A percentile compares a stretch with the other conserved stretches of the same genome.
Conservation (phyloP, 192 early-diverging fungal species). For the Coemansia sp. region DNA sequence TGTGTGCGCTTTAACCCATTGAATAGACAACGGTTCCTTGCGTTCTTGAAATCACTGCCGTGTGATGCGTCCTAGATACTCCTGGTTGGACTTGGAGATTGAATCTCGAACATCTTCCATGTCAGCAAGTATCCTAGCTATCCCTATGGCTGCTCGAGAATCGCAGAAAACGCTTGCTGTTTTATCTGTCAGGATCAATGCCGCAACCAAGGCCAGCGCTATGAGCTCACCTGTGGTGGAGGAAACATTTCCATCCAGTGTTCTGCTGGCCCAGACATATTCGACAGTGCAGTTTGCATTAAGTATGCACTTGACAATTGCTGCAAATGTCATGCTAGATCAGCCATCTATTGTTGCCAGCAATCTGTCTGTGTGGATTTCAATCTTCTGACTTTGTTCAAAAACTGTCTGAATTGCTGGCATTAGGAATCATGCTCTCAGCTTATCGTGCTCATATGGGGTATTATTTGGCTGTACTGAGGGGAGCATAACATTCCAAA, state of each 20-base stretch:
- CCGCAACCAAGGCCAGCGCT: constrained; percentile 7
- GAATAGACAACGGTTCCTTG: neutral
- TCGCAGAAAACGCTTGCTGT: too few species aligned
- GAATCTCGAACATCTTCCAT: neutral
- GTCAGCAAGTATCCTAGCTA: neutral
- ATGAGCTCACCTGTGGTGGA: constrained; percentile 14
- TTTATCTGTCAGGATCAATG: constrained; percentile 3
- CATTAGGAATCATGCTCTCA: too few species aligned
- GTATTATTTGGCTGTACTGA: too few species aligned
- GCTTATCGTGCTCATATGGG: too few species aligned
- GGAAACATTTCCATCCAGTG: constrained; percentile 10
- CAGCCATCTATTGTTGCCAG: too few species aligned
- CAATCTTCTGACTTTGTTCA: too few species aligned
- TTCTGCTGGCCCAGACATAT: neutral
- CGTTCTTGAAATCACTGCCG: neutral
- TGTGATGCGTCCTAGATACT: neutral
- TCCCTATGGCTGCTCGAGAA: constrained; percentile 7
- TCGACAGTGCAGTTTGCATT: neutral
- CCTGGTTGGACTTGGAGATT: neutral
- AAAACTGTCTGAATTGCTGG: too few species aligned
- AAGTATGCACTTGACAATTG: neutral
- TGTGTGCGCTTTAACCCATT: neutral
- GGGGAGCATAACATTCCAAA: too few species aligned
- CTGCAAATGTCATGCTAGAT: neutral
- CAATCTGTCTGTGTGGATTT: too few species aligned